A percentile compares a stretch with the other conserved stretches of the same genome.
Conservation (phyloP, 116 monocot genomes). For the Iris pallida region DNA sequence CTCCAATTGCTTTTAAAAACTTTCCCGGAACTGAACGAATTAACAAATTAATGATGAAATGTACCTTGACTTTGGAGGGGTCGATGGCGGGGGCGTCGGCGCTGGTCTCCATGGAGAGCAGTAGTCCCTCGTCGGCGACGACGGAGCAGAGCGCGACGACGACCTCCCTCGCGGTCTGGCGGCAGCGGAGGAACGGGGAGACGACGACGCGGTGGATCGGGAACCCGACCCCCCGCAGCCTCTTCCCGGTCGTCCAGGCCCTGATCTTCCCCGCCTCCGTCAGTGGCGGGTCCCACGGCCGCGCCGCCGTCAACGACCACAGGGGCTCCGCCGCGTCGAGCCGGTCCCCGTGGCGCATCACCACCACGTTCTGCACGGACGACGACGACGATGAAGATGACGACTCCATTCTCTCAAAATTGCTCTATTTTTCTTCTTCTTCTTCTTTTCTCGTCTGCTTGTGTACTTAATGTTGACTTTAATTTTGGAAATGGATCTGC, state of each 20-base stretch:
- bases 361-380: slow-evolving; percentile 52
- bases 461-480: too few relatives aligned
- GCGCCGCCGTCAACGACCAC: slow-evolving; percentile 41
- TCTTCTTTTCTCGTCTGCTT: too few relatives aligned
- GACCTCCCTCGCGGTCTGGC: slow-evolving; percentile 75
- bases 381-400: too few relatives aligned
- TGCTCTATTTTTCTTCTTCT: too few relatives aligned
- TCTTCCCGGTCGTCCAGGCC: slow-evolving; percentile 66
- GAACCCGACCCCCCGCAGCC: slow-evolving; percentile 30
- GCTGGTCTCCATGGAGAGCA: slow-evolving; percentile 41
- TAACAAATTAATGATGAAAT: too few relatives aligned
- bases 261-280: slow-evolving; percentile 51
- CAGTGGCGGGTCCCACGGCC: slow-evolving; percentile 93
- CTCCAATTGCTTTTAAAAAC: too few relatives aligned
- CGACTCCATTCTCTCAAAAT: too few relatives aligned
- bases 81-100: slow-evolving; percentile 40
- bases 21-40: too few relatives aligned
- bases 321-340: slow-evolving; percentile 60
- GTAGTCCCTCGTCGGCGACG: slow-evolving; percentile 28
- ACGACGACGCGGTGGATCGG: slow-evolving; percentile 65
- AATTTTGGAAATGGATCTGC: too few relatives aligned
- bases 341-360: slow-evolving; percentile 92
- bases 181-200: slow-evolving; percentile 90
- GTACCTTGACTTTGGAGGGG: slow-evolving; percentile 67
- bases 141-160: slow-evolving; percentile 61